Evolutionary conservation across 345 rosid species (phyloP), one percentile per base, ranked within the genome.

Genomic region (Microthlaspi erraticum): DNA sequence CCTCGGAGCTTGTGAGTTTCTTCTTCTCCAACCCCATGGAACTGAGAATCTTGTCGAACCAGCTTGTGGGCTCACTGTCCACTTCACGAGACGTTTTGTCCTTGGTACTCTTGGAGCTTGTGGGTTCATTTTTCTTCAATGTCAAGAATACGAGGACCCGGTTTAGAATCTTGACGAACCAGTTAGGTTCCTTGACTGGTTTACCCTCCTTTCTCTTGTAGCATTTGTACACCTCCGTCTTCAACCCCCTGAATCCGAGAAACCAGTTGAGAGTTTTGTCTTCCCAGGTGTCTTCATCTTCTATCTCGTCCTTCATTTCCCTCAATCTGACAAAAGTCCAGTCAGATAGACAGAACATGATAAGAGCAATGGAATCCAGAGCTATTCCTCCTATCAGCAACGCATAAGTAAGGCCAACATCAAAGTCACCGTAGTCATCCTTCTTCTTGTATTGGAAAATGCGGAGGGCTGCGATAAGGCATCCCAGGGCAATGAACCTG

Each of bases 271-370:
- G 79, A 70, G 59, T 62, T n/a, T 12, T 0, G n/a, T 70, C 71
- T 1, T 6, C 0, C 36, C 4, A 0, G 11, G 41, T 41, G n/a
- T 55, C 73, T 29, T 2, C 1, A 41, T 44, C 33, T 0, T 73
- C 72, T 9, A 77, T 42, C 29, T 73, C 49, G 1, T 46, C 68
- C 49, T 56, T 77, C 11, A 67, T 26, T 45, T 64, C 66, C 56
- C 53, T 39, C 36, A 80, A 39, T 37, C 57, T 14, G 23, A 69
- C 81, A 4, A 84, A 74, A 0, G 80, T 83, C 93, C 96, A 82
- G 44, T 91, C 84, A 2, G 93, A 89, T 49, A 83, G 71, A 67
- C 80, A 17, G 37, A 81, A 77, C 89, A 82, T 83, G 56, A 77
- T 1, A 10, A 86, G 16, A 8, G 87, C 76, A 12, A 86, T 42